Percentiles rank a stretch among this genome's conserved stretches.
Conservation (phyloP, 1,284 basidiomycete genomes). For the Leccinum holopus region DNA sequence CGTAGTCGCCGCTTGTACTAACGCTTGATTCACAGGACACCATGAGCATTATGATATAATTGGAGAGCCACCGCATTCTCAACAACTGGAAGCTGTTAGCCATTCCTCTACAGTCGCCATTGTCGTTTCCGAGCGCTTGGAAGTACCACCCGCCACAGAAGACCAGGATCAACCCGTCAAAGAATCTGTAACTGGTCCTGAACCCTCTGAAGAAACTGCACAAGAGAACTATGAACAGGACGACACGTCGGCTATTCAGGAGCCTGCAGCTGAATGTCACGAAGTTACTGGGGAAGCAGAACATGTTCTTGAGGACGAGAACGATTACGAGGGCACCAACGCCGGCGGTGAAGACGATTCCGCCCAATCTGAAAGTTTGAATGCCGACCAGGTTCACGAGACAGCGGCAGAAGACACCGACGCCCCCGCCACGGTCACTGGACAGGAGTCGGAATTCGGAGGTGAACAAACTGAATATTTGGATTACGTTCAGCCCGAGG, state of each 20-base stretch:
- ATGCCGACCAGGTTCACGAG: constrained; percentile 35
- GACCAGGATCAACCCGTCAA: constrained; percentile 20
- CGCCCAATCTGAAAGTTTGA: constrained; percentile 24
- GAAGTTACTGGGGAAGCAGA: constrained; percentile 12
- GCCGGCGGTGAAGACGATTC: constrained; percentile 23
- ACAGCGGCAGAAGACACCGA: constrained; percentile 19
- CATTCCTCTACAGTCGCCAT: neutral
- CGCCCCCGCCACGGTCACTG: constrained; percentile 8
- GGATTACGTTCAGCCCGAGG: constrained; percentile 29
- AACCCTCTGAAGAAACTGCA: constrained; percentile 8
- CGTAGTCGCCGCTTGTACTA: neutral
- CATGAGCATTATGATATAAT: constrained; percentile 9
- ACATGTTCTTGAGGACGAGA: constrained; percentile 24
- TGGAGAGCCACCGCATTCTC: constrained; percentile 12
- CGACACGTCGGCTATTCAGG: constrained; percentile 2
- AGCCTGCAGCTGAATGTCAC: constrained; percentile 16
- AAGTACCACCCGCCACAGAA: constrained; percentile 11
- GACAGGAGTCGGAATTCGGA: constrained; percentile 19
- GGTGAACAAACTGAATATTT: constrained; percentile 34
- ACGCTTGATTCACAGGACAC: constrained; percentile 15
- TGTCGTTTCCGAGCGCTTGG: constrained; percentile 1
- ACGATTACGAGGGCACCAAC: constrained; percentile 23
- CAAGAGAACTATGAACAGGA: constrained; percentile 10
- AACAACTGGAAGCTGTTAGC: constrained; percentile 2
- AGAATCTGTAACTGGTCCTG: constrained; percentile 10